Base-by-base conservation (phyloP, 768 basidiomycete species). In the Rubroboletus satanas region DNA sequence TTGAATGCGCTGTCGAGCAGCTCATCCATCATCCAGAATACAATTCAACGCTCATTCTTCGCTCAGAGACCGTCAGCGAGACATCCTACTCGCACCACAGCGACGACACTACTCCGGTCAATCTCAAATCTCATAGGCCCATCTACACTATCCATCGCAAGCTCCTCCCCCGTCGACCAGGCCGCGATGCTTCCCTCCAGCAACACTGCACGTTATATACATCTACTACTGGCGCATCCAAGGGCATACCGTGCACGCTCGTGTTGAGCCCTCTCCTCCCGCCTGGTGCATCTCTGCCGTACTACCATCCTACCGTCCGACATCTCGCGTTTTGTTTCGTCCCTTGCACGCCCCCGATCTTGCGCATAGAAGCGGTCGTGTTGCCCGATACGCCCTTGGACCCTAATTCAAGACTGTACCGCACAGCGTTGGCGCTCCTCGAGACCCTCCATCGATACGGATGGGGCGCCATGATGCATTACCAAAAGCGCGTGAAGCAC, bases 11-110 rank as follows among this genome's bases (percentile, higher is more conserved):
- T 0, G 68, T 88, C 32, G 80, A 79, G 26, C 87, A 91, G 58
- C 75, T 96, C 17, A 76, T 93, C 7, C 80, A 88, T 36, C 93
- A 96, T 65, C 95, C 95, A 7, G 95, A 98, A 65, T 91, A 92
- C 68, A 96, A 95, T 66, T 93, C 92, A 0, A 88, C 90, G 0
- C 79, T 96, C 28, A 96, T 98, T 53, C 74, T 98, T 17, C 83
- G 95, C 2, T 89, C 93, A 0, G 90, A 96, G 37, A 80, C 79
- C 4, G 46, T 89, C 36, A 45, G 41, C n/a, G 63, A 68, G 37
- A 60, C 56, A 2, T 23, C 4, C 12, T 41, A 51, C 26, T 66
- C 70, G 10, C 81, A 85, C 38, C 66, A 73, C 18, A 66, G 68
- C 7, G 78, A 84, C 43, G 62, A 72, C 32, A 8, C 15, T 1